Evolutionary conservation across 495 filamentous ascomycete genomes (phyloP), one percentile per base, ranked within the genome.

Genomic region (Hypoxylon lenormandii): DNA sequence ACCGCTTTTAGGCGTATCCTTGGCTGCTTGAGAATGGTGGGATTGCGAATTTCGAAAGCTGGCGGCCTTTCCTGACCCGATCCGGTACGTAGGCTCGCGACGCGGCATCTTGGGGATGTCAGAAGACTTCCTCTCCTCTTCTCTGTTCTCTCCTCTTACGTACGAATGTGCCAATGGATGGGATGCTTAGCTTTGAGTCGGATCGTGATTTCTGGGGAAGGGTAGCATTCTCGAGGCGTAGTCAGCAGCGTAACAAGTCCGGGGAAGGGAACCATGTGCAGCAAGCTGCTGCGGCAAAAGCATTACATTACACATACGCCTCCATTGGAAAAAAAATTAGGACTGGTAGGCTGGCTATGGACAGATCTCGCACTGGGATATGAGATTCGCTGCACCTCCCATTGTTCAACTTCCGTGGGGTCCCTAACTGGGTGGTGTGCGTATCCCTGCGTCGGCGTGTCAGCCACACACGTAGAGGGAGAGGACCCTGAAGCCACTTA

Each of bases 41-140:
- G 51, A 1, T 67, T 26, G 46, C 7, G 1, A 18, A 58, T 28
- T 26, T 4, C 16, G 58, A 51, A 57, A 62, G 13, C 56, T 59
- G 57, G n/a, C n/a, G 36, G 46, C 12, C 45, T 47, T 48, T 57
- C 63, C 40, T 68, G 64, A 68, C 23, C 64, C 69, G 59, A 64
- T 69, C 59, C 64, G 68, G 69, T 69, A 61, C 59, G 69, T 47
- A 64, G 69, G 69, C 69, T 72, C 59, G 69, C 64, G 33, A 59
- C 69, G 50, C 58, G 36, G 45, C 38, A 19, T 42, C 13, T 42
- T 42, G 30, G 7, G n/a, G 11, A 16, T 11, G 21, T 42, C 11
- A 28, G 21, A 49, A 56, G 33, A 56, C n/a, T n/a, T n/a, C n/a
- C n/a, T n/a, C n/a, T n/a, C n/a, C n/a, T n/a, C n/a, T n/a, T n/a